These are phyloP conservation scores for Fistulifera solaris DNA, from an alignment of 108 stramenopile species.

Conservation along the genomic window DNA sequence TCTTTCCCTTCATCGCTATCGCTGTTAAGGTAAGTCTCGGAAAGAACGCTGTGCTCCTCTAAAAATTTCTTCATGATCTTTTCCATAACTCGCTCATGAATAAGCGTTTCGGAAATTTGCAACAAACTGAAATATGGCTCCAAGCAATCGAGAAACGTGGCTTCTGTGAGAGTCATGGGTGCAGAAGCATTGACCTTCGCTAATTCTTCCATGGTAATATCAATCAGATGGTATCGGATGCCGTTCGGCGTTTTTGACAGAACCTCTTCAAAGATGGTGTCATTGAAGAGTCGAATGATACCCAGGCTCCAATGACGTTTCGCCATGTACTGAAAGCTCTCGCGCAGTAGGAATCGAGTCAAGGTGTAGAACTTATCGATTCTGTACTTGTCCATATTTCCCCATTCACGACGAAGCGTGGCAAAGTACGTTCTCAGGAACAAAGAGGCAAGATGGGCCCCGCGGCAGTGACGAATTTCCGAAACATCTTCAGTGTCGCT, in stretches of 20 bases:
- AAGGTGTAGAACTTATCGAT: constrained; percentile 90
- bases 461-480: constrained; percentile 51
- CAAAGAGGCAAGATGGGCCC: constrained; percentile 72
- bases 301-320: constrained; percentile 75
- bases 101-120: constrained; percentile 46
- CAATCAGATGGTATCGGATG: constrained; percentile 80
- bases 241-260: constrained; percentile 77
- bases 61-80: constrained; percentile 73
- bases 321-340: constrained; percentile 84
- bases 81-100: constrained; percentile 70
- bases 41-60: constrained; percentile 58
- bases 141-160: constrained; percentile 72
- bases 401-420: constrained; percentile 84
- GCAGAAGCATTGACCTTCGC: constrained; percentile 61
- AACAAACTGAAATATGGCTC: constrained; percentile 79
- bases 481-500: constrained; percentile 4
- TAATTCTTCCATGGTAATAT: constrained; percentile 76
- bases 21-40: constrained; percentile 24
- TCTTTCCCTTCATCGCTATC: constrained; percentile 2
- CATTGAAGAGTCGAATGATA: constrained; percentile 79
- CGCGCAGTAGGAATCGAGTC: constrained; percentile 60
- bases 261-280: constrained; percentile 75
- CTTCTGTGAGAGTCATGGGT: constrained; percentile 61
- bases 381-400: constrained; percentile 86
- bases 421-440: constrained; percentile 78